Evolutionary conservation across 306 rosid genomes (phyloP).

Genomic region (Calophaca sinica): DNA sequence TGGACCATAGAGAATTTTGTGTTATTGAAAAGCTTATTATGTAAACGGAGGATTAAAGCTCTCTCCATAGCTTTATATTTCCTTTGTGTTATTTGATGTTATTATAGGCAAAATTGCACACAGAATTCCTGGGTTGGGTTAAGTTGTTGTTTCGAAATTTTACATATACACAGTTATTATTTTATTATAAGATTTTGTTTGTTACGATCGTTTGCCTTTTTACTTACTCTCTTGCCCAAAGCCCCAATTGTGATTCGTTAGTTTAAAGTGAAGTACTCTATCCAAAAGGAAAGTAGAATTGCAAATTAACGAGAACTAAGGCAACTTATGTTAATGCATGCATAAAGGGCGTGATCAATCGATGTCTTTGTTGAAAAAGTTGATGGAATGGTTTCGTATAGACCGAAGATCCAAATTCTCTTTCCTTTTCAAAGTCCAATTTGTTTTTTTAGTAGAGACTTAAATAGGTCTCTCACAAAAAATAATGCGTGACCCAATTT

Average conservation of each 20-base stretch:
- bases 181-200: constrained; percentile 20
- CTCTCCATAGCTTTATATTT: constrained; percentile 11
- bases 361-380: constrained; percentile 40
- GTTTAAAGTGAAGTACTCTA: no score
- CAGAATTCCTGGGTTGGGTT: constrained; percentile 50
- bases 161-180: constrained; percentile 18
- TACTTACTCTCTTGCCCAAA: not conserved
- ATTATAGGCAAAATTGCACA: constrained; percentile 30
- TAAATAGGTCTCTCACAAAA: no score
- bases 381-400: constrained; percentile 52
- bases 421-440: constrained; percentile 22
- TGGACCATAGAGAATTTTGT: constrained; percentile 41
- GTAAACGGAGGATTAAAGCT: not conserved
- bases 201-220: not conserved
- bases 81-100: not conserved
- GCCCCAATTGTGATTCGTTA: no score
- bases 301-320: constrained; percentile 21
- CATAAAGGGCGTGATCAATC: constrained; percentile 21
- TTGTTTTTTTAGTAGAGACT: not conserved
- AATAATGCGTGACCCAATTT: no score
- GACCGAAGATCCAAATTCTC: constrained; percentile 47
- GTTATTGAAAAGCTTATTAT: not conserved
- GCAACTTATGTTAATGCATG: constrained; percentile 23
- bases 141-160: constrained; percentile 39
- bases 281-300: constrained; percentile 8